These are phyloP conservation scores for Mortierella sp. DNA, from an alignment of 371 early-diverging fungal species.

Conservation along the genomic window DNA sequence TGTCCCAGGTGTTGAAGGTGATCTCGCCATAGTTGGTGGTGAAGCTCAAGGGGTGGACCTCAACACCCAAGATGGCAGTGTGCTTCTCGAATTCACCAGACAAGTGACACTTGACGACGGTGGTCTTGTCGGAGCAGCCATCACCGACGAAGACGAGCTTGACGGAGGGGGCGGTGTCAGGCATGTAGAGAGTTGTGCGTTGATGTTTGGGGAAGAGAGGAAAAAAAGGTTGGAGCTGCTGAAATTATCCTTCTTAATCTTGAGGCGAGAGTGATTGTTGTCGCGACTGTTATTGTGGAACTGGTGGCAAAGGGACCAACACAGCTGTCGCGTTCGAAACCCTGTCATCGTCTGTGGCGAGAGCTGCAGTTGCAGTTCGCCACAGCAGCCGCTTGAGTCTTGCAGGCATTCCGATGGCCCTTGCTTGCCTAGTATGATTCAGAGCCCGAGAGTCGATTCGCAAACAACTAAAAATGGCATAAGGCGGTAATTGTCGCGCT, in stretches of 20 bases:
- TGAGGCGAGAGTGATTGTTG: constrained; percentile 11
- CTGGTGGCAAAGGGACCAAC: neutral
- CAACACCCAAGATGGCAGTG: constrained; percentile 99
- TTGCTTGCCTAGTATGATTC: too few species aligned
- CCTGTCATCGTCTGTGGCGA: neutral
- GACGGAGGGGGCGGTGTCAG: neutral
- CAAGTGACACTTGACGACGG: constrained; percentile 99
- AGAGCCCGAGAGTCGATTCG: too few species aligned
- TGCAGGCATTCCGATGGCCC: constrained; percentile 19
- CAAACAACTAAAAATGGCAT: too few species aligned
- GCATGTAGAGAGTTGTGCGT: too few species aligned
- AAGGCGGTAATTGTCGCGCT: too few species aligned
- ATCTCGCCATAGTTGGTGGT: constrained; percentile 98
- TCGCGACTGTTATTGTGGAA: constrained; percentile 3
- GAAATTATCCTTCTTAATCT: neutral
- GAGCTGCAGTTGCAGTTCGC: neutral
- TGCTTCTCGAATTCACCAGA: constrained; percentile 99
- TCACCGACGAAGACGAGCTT: constrained; percentile 88
- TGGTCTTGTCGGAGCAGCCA: constrained; percentile 99
- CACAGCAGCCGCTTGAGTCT: constrained; percentile 19
- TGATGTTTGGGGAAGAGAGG: too few species aligned
- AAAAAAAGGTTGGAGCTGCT: constrained; percentile 12
- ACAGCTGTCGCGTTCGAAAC: neutral
- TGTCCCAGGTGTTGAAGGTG: constrained; percentile 99
- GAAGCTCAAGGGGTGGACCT: constrained; percentile 98